phyloP scores from a whole-genome alignment of 345 rosid species.

The Eucalyptus cloeziana region DNA sequence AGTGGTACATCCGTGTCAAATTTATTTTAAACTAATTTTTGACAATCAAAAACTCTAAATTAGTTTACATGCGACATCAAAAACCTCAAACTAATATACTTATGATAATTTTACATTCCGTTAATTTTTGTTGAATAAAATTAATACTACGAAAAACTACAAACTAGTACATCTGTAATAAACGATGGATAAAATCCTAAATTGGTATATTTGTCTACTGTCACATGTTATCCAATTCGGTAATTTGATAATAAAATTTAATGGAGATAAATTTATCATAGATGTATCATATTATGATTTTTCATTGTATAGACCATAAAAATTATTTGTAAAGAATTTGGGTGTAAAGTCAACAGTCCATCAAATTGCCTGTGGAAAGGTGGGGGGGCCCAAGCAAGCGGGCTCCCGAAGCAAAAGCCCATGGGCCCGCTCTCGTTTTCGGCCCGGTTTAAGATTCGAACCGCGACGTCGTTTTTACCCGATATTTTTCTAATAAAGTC shows the following conservation, averaged over 20 bases:
- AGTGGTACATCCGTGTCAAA: accelerated
- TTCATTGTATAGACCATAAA: too few relatives aligned
- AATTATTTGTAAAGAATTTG: not conserved
- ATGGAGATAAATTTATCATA: too few relatives aligned
- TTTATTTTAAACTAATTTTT: too few relatives aligned
- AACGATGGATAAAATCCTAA: too few relatives aligned
- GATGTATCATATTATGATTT: too few relatives aligned
- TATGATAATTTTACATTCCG: accelerated
- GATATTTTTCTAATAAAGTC: not conserved
- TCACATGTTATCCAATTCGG: accelerated
- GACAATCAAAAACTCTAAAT: too few relatives aligned
- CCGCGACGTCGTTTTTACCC: not conserved
- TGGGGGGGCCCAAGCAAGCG: not conserved
- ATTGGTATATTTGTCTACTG: accelerated
- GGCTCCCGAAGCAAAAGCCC: not conserved
- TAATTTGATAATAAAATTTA: too few relatives aligned
- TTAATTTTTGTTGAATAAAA: too few relatives aligned
- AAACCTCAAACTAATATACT: too few relatives aligned
- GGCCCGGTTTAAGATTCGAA: not conserved
- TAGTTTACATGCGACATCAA: accelerated
- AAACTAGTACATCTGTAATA: accelerated
- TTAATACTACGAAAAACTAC: too few relatives aligned
- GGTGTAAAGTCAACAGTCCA: not conserved
- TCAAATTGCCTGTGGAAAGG: not conserved
- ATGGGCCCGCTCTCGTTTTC: too few relatives aligned